Evolutionary conservation across 116 monocot genomes (phyloP), one percentile per base, ranked within the genome.

Genomic region (Iris pallida): DNA sequence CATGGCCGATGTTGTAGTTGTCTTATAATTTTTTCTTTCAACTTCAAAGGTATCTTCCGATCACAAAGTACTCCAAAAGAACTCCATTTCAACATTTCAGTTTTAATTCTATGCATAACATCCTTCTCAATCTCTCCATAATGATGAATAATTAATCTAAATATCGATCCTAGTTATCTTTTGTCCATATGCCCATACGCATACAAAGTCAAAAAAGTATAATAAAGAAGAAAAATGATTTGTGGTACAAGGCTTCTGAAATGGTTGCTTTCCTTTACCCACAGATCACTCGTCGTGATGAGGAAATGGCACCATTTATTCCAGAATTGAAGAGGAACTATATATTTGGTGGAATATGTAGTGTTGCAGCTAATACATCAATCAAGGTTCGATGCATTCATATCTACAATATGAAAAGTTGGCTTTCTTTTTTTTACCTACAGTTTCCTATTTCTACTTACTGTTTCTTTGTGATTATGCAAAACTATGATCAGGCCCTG

Each of bases 271-370:
- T 61, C 16, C 16, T 15, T 15, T 15, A 61, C 14, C 45, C 45
- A 42, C 73, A 99, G 99, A 99, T 99, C 65, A 88, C 85, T 71
- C 88, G 93, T 41, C 77, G 93, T 47, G 99, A 93, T 81, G 99
- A 99, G 75, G 86, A 90, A 84, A 88, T 99, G 79, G 82, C 90
- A 19, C 88, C 99, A 49, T 93, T 86, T 84, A 69, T 99, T 65
- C 76, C 90, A 51, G 90, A 93, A n/a, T 54, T 72, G 44, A 99
- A 92, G 75, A 88, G 99, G 64, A 90, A 84, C 64, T 99, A 99
- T 68, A 86, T 99, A 70, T 99, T 99, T 88, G 88, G 99, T 59
- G 99, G 93, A 19, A 90, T 99, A 69, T 88, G 75, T 75, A 83
- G 86, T 79, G 63, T 99, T 82, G 99, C 90, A 68, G 82, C 93